Percentiles rank a stretch among this genome's conserved stretches.
These are phyloP conservation scores for Triglochin maritima DNA, from an alignment of 106 monocot genomes.

Conservation along the genomic window DNA sequence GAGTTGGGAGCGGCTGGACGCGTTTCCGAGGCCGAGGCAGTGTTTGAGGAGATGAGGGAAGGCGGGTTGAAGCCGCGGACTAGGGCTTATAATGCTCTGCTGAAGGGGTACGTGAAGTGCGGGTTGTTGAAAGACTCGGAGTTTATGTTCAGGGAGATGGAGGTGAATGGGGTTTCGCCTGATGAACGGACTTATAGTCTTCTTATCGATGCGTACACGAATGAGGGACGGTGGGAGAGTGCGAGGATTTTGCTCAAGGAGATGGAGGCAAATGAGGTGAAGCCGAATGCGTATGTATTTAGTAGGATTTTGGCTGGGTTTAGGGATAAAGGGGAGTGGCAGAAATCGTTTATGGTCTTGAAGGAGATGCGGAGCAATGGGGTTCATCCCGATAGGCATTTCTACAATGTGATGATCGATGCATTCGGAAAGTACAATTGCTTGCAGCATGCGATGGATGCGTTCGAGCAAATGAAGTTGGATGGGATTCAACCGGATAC, in stretches of 20 bases:
- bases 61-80: slow-evolving; percentile 42
- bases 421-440: slow-evolving; percentile 82
- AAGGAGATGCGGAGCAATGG: slow-evolving; percentile 73
- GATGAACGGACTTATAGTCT: slow-evolving; percentile 81
- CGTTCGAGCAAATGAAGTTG: slow-evolving; percentile 55
- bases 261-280: slow-evolving; percentile 65
- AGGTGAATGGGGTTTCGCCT: slow-evolving; percentile 34
- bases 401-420: slow-evolving; percentile 97
- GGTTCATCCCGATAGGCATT: slow-evolving; percentile 67
- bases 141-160: slow-evolving; percentile 65
- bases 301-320: slow-evolving; percentile 66
- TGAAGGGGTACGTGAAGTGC: slow-evolving; percentile 70
- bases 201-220: slow-evolving; percentile 75
- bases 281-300: slow-evolving; percentile 72
- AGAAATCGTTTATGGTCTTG: slow-evolving; percentile 69
- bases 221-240: slow-evolving; percentile 73
- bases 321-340: slow-evolving; percentile 86
- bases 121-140: slow-evolving; percentile 60
- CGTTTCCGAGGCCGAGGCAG: slow-evolving; percentile 62
- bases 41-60: slow-evolving; percentile 62
- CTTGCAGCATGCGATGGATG: slow-evolving; percentile 71
- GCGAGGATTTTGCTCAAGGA: slow-evolving; percentile 76
- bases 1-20: slow-evolving; percentile 34
- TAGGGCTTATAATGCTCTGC: slow-evolving; percentile 76
- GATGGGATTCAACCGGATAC: slow-evolving; percentile 75